phyloP scores from a whole-genome alignment of 139 green algal species.

The Chlorella sp. region DNA sequence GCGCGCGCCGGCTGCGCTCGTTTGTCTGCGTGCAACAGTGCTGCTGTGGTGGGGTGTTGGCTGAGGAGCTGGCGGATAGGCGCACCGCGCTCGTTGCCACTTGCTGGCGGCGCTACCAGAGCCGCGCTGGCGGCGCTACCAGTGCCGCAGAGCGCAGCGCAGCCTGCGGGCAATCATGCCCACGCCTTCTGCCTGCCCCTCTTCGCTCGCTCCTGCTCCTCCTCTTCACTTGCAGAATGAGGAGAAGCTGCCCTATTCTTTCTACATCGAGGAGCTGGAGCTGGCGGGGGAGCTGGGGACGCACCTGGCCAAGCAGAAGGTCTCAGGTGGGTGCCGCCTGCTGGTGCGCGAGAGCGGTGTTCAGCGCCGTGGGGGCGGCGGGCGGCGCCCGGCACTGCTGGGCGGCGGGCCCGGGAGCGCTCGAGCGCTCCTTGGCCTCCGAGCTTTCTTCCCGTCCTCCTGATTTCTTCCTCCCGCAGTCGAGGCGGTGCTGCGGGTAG shows the following conservation, averaged over 20 bases:
- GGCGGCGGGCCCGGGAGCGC: background rate
- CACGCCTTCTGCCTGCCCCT: background rate
- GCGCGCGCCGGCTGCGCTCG: background rate
- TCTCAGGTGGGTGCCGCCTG: too few relatives aligned
- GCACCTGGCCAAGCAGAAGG: constrained; percentile 69
- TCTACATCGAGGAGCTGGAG: constrained; percentile 86
- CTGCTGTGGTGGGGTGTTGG: too few relatives aligned
- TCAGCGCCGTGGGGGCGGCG: background rate
- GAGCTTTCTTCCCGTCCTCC: background rate
- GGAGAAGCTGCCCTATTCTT: constrained; percentile 92
- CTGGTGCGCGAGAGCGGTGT: too few relatives aligned
- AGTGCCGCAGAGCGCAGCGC: too few relatives aligned
- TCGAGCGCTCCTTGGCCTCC: background rate
- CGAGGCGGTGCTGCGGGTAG: constrained; percentile 83
- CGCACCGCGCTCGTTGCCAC: too few relatives aligned
- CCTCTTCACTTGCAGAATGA: too few relatives aligned
- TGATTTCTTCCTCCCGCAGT: constrained; percentile 42
- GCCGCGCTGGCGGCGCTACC: too few relatives aligned
- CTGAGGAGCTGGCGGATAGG: too few relatives aligned
- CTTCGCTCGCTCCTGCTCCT: background rate
- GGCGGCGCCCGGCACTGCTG: too few relatives aligned
- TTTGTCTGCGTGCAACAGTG: too few relatives aligned
- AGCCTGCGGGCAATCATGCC: too few relatives aligned
- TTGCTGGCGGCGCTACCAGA: too few relatives aligned
- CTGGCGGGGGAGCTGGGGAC: constrained; percentile 69